phyloP scores from a whole-genome alignment of 768 basidiomycete species.

The Podaxis sp. region DNA sequence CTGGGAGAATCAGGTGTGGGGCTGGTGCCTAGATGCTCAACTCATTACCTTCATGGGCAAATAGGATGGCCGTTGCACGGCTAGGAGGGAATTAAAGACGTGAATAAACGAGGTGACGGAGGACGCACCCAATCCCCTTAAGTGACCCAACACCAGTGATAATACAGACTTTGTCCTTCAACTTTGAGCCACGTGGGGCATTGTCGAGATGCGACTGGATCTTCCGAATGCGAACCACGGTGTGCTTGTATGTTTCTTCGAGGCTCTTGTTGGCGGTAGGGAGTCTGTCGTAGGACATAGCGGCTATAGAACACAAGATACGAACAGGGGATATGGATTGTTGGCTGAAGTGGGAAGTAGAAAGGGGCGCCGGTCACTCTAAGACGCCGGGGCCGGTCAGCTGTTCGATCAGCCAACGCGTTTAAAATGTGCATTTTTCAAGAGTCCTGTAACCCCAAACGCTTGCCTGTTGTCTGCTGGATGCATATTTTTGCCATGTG shows the following conservation, averaged over 20 bases:
- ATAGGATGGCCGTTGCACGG: slow-evolving; percentile 66
- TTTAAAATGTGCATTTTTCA: no score
- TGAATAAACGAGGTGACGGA: not conserved
- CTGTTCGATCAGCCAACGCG: not conserved
- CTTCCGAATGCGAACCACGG: slow-evolving; percentile 59
- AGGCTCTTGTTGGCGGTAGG: slow-evolving; percentile 21
- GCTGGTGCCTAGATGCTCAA: not conserved
- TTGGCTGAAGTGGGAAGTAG: not conserved
- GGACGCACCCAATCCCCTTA: slow-evolving; percentile 80
- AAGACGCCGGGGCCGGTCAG: not conserved
- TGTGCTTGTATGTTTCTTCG: slow-evolving; percentile 56
- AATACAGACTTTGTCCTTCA: slow-evolving; percentile 78
- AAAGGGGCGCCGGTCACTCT: slow-evolving; percentile 2
- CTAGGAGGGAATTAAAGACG: slow-evolving; percentile 28
- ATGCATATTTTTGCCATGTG: not conserved
- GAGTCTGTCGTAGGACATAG: slow-evolving; percentile 35
- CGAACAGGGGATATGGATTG: not conserved
- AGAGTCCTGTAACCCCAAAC: no score
- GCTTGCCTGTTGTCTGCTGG: not conserved
- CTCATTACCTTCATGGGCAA: slow-evolving; percentile 70
- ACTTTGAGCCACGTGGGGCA: slow-evolving; percentile 46
- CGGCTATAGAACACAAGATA: slow-evolving; percentile 4
- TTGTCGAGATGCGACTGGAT: slow-evolving; percentile 64
- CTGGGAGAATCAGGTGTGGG: slow-evolving; percentile 29
- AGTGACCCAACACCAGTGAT: slow-evolving; percentile 86